Evolutionary conservation across 306 rosid genomes (phyloP), one percentile per base, ranked within the genome.

Genomic region (Casuarina cunninghamiana): DNA sequence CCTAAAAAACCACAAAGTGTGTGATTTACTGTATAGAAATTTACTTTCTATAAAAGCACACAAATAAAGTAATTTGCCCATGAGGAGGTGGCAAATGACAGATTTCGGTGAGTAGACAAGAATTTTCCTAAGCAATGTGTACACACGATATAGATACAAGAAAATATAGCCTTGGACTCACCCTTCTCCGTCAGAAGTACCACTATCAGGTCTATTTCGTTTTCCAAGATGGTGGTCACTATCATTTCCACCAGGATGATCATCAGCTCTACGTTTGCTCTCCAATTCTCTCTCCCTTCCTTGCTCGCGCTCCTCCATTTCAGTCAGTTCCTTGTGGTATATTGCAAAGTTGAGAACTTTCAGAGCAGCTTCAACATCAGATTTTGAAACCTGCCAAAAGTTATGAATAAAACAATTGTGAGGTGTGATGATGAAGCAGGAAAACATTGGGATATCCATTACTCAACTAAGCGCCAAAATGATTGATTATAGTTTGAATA

Each of bases 341-440:
- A 95, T 95, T 54, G 99, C 99, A 81, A 93, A 95, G 75, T 95
- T 88, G 50, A 95, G 86, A 82, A 95, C 86, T 80, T 89, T 84
- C 68, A 93, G 80, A 16, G 99, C 97, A 77, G 96, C 97, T 3
- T 95, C 99, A 65, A 93, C 99, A 84, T 95, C 99, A 79, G 94
- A 86, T 79, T 88, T 91, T 21, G 84, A 75, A 84, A 95, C 99
- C 99, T 95, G 73, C 48, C 73, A 86, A 61, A 49, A 37, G 53
- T 80, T 53, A 69, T 66, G 32, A 82, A 66, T 73, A 51, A 44
- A 45, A 9, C 9, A 62, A 46, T 67, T 39, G 7, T 38, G 5
- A 50, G 57, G 50, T 35, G 49, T 53, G 45, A 77, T 41, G 17
- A 61, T 26, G 5, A 41, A 78, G 61, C 65, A 58, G 3, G 6